Evolutionary conservation across 1,284 basidiomycete genomes (phyloP).

Genomic region (Xanthoconium separans): DNA sequence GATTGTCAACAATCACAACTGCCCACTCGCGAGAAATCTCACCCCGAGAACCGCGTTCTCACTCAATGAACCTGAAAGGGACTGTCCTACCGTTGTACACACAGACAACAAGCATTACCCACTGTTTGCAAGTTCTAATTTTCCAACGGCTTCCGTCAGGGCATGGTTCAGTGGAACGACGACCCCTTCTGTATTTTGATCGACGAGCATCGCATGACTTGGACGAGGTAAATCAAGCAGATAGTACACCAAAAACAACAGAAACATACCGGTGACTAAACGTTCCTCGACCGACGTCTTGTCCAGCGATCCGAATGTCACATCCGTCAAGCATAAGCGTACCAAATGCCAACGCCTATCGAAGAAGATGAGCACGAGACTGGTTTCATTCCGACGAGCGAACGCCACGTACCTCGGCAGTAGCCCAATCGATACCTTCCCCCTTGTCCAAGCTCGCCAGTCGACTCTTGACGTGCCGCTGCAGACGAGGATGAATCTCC

Average conservation of each 20-base stretch:
- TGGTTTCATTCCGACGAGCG: neutral
- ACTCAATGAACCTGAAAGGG: constrained; percentile 68
- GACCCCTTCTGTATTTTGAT: constrained; percentile 75
- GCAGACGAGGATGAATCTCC: constrained; percentile 79
- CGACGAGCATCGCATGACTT: constrained; percentile 86
- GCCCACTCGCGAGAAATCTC: constrained; percentile 26
- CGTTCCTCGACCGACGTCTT: constrained; percentile 88
- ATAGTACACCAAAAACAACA: neutral
- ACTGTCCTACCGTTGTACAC: too few species aligned
- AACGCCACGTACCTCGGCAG: constrained; percentile 65
- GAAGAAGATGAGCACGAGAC: neutral
- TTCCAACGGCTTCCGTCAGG: constrained; percentile 57
- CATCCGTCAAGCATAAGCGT: constrained; percentile 76
- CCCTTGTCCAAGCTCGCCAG: constrained; percentile 71
- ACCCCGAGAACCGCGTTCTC: constrained; percentile 86
- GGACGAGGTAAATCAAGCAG: neutral
- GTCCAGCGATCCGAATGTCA: constrained; percentile 84
- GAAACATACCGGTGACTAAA: constrained; percentile 75
- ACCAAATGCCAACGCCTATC: constrained; percentile 80
- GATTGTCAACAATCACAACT: constrained; percentile 9
- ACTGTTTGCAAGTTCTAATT: constrained; percentile 86
- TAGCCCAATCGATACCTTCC: constrained; percentile 80
- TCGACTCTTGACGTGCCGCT: constrained; percentile 77
- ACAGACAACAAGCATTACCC: constrained; percentile 25
- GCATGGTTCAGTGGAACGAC: constrained; percentile 69